Evolutionary conservation across 2,329 filamentous ascomycete genomes (phyloP), one percentile per base, ranked within the genome.

Genomic region (Fusarium sp.): DNA sequence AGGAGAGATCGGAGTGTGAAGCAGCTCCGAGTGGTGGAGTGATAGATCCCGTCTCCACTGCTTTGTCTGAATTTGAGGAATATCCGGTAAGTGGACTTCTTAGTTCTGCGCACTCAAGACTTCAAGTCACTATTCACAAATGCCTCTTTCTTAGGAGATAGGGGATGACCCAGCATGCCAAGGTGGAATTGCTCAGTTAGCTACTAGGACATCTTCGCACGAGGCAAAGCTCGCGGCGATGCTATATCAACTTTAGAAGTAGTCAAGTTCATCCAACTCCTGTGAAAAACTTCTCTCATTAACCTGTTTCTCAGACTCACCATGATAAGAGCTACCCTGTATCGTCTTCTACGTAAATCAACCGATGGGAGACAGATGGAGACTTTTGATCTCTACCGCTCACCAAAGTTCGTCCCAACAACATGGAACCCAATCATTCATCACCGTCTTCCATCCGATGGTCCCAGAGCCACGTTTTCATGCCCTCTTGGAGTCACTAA

Each of bases 31-130:
- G 30, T 51, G 56, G 56, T 58, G 56, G 41, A 28, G 24, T 3
- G 0, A 12, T 3, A 8, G 1, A 6, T 15, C 1, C 42, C 56
- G 32, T 28, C 32, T 7, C 56, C 56, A 51, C 5, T 12, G 0
- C 1, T 0, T 1, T 10, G 30, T 50, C n/a, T 26, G 55, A 28
- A 58, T 28, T n/a, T 1, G 4, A 4, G 10, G 5, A n/a, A n/a
- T 15, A 36, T 28, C 4, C 11, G 8, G 8, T 11, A 14, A 3
- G 10, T 17, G 3, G 7, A 12, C n/a, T 26, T 26, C 2, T 30
- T 12, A 8, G 47, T 50, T 32, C 11, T 3, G 8, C 9, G 11
- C 22, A 8, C 4, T 30, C 8, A 15, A 15, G 13, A 13, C 15
- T 50, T 11, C 7, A 17, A 30, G 7, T 17, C 28, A 11, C 12